Evolutionary conservation across 306 rosid species (phyloP).

Genomic region (Cicer pinnatifidum): DNA sequence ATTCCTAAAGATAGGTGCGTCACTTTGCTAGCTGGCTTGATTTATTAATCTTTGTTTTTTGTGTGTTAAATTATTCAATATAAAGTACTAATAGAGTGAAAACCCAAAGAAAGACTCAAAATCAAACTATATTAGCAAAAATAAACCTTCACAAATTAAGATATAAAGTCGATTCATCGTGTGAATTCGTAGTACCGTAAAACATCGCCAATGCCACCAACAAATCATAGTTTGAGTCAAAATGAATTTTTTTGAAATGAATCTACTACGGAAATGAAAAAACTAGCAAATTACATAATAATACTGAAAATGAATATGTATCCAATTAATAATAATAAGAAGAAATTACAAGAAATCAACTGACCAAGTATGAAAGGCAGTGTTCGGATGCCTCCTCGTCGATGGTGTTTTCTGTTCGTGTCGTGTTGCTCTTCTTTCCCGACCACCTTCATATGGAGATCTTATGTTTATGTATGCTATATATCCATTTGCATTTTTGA

Average conservation of each 20-base stretch:
- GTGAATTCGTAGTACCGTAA: neutral
- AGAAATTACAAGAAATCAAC: neutral
- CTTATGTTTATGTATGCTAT: neutral
- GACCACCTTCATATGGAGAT: conserved; percentile 15
- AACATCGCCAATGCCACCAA: neutral
- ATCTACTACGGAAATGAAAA: neutral
- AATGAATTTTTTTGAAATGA: no score
- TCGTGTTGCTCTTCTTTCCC: neutral
- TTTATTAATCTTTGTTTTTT: no score
- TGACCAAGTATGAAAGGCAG: conserved; percentile 70
- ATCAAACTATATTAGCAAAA: neutral
- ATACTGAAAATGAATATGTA: no score
- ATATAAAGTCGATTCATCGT: neutral
- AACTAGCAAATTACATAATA: neutral
- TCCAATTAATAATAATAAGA: neutral
- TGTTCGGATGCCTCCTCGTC: conserved; percentile 64
- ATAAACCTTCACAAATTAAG: neutral
- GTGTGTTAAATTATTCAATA: no score
- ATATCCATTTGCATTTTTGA: neutral
- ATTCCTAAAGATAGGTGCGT: no score
- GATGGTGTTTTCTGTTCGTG: neutral
- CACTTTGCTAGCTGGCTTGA: no score
- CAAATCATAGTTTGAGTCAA: no score
- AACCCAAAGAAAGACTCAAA: neutral
- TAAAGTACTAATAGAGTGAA: neutral